phyloP scores from a whole-genome alignment of 31 red algal species.

The Odonthalia washingtoniensis region DNA sequence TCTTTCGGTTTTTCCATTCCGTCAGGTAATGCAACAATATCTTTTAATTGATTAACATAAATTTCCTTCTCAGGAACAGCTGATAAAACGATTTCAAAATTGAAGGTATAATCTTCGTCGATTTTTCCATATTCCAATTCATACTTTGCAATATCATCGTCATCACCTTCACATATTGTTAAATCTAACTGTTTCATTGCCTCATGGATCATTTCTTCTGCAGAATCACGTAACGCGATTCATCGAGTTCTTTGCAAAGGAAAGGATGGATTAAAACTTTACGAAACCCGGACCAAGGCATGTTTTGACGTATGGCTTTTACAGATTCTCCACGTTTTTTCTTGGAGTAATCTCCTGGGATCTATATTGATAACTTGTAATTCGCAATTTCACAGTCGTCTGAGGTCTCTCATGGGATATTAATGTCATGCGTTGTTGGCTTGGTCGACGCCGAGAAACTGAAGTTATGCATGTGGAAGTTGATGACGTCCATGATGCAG shows the following conservation, averaged over 20 bases:
- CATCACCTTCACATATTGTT: conserved; percentile 49
- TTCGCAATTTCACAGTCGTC: conserved; percentile 57
- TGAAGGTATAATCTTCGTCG: too few relatives aligned
- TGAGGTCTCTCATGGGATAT: conserved; percentile 64
- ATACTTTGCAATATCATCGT: too few relatives aligned
- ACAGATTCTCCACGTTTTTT: conserved; percentile 50
- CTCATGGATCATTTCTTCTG: conserved; percentile 52
- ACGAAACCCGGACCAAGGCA: conserved; percentile 67
- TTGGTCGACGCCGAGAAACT: too few relatives aligned
- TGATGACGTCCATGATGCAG: too few relatives aligned
- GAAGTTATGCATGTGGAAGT: too few relatives aligned
- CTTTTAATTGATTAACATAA: conserved; percentile 27
- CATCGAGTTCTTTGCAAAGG: conserved; percentile 61
- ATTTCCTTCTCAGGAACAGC: conserved; percentile 14
- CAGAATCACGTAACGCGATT: conserved; percentile 52
- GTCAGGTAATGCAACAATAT: conserved; percentile 26
- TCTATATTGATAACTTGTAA: conserved; percentile 67
- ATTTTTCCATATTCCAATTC: too few relatives aligned
- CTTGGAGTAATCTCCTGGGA: conserved; percentile 50
- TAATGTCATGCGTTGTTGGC: too few relatives aligned
- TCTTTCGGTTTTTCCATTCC: neutral
- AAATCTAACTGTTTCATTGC: conserved; percentile 43
- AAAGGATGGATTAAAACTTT: too few relatives aligned
- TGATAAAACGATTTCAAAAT: conserved; percentile 29
- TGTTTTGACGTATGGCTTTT: conserved; percentile 50